Conservation (phyloP, 148 eudicot species). For the Dysphania ambrosioides region DNA sequence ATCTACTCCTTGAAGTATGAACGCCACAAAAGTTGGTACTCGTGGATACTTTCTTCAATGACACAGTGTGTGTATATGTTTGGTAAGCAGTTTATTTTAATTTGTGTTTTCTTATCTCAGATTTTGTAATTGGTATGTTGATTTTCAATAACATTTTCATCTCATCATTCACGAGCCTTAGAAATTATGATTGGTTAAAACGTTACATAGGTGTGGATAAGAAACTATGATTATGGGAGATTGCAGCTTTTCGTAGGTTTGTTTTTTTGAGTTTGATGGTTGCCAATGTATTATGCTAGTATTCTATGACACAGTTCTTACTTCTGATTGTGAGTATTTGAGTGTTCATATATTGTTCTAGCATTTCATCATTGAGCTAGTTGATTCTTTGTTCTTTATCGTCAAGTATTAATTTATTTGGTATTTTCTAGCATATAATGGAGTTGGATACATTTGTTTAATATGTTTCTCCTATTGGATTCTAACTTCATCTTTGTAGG, state of each 20-base stretch:
- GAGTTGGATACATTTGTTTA: neutral
- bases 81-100: too few relatives aligned
- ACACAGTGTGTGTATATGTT: slow-evolving; percentile 99
- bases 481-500: slow-evolving; percentile 42
- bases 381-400: too few relatives aligned
- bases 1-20: slow-evolving; percentile 87
- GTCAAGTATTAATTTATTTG: too few relatives aligned
- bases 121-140: neutral
- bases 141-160: neutral
- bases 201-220: neutral
- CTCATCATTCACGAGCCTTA: neutral
- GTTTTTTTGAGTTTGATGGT: neutral
- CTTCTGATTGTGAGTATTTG: neutral
- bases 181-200: neutral
- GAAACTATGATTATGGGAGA: neutral
- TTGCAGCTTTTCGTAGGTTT: neutral
- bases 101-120: too few relatives aligned
- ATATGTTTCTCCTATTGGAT: neutral
- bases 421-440: neutral
- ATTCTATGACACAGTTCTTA: neutral
- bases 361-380: too few relatives aligned
- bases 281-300: neutral
- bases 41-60: slow-evolving; percentile 92
- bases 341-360: neutral
- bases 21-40: slow-evolving; percentile 97